A percentile compares a stretch with the other conserved stretches of the same genome.
Evolutionary conservation across 2,329 filamentous ascomycete species (phyloP).

Genomic region (Epichloe baconii): DNA sequence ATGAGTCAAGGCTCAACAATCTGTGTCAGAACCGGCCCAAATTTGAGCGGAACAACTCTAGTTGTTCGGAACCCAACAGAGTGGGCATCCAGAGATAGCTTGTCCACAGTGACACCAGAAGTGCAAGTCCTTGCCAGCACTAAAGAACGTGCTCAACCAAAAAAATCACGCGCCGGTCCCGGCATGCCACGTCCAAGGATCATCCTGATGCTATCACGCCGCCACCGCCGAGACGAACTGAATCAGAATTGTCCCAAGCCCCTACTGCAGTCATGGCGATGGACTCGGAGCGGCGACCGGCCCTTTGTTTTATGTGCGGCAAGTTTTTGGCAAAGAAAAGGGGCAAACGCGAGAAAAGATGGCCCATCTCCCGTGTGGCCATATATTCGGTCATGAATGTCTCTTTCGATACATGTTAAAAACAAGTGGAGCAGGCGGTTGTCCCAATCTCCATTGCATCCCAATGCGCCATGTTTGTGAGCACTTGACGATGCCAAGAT

Average conservation of each 20-base stretch:
- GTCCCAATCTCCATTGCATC: slow-evolving; percentile 7
- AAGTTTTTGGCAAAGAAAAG: background rate
- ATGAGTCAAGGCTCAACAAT: background rate
- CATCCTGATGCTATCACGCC: background rate
- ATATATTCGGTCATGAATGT: slow-evolving; percentile 13
- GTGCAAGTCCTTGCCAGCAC: background rate
- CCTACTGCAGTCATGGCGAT: background rate
- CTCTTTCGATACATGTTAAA: slow-evolving; percentile 6
- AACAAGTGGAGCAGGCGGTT: background rate
- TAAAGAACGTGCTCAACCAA: background rate
- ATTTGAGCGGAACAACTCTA: background rate
- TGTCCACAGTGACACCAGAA: background rate
- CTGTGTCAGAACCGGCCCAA: background rate
- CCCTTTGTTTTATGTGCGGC: slow-evolving; percentile 5
- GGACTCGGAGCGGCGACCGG: background rate
- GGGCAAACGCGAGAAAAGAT: slow-evolving; percentile 5
- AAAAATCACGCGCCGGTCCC: background rate
- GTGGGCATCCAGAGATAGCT: background rate
- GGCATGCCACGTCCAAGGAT: background rate
- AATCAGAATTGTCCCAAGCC: slow-evolving; percentile 1
- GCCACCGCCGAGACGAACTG: background rate
- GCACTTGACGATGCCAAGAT: slow-evolving; percentile 6
- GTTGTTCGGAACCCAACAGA: background rate
- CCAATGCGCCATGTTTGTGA: slow-evolving; percentile 11
- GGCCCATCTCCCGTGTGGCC: slow-evolving; percentile 15